phyloP scores from a whole-genome alignment of 495 filamentous ascomycete species.

The Talaromyces trachyspermus region DNA sequence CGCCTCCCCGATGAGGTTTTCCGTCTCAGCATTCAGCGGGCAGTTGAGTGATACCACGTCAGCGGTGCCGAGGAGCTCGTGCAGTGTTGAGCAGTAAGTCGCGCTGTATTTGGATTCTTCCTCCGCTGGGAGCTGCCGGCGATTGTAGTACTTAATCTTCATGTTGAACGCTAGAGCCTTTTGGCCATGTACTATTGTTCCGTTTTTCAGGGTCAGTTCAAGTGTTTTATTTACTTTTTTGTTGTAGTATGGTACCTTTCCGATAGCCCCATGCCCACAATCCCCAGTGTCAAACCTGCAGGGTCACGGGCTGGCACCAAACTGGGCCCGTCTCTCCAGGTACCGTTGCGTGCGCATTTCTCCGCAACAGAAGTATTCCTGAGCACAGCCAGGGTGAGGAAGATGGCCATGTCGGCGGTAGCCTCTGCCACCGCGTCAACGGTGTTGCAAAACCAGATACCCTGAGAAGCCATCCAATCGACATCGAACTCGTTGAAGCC shows the following conservation, averaged over 20 bases:
- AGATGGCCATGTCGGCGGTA: constrained; percentile 62
- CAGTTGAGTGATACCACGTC: constrained; percentile 60
- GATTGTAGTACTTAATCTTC: constrained; percentile 55
- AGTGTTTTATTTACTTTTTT: background rate
- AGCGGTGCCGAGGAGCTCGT: constrained; percentile 38
- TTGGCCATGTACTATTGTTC: constrained; percentile 30
- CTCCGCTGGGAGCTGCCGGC: constrained; percentile 33
- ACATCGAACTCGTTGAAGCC: constrained; percentile 36
- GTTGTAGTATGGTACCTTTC: constrained; percentile 22
- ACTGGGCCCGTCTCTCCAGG: constrained; percentile 34
- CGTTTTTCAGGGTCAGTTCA: background rate
- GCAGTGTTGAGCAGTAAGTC: constrained; percentile 12
- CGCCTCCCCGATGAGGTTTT: constrained; percentile 31
- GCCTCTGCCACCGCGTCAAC: constrained; percentile 63
- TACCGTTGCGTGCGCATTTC: constrained; percentile 38
- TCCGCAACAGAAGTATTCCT: constrained; percentile 50
- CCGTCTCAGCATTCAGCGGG: constrained; percentile 48
- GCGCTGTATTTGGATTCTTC: constrained; percentile 10
- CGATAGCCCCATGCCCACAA: constrained; percentile 79
- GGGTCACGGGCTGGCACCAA: constrained; percentile 41
- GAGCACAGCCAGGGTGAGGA: constrained; percentile 60
- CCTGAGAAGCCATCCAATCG: constrained; percentile 23
- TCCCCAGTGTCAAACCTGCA: constrained; percentile 49
- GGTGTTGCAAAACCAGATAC: constrained; percentile 51
- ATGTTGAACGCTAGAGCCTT: constrained; percentile 43